Percentiles rank a stretch among this genome's conserved stretches.
phyloP scores from a whole-genome alignment of 345 rosid genomes.

The Lagerstroemia speciosa region DNA sequence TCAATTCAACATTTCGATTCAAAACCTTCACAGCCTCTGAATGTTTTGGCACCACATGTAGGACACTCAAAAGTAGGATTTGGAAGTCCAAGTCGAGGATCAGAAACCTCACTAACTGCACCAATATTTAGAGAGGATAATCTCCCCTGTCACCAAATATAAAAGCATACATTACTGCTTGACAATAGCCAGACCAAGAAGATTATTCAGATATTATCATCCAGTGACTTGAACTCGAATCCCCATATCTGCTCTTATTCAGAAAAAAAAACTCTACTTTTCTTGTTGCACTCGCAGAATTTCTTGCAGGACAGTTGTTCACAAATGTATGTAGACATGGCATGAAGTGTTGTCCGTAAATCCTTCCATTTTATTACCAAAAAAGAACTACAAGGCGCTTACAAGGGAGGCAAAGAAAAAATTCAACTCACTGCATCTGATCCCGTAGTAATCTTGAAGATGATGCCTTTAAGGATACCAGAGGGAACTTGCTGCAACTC shows the following conservation, averaged over 20 bases:
- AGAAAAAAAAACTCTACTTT: not conserved
- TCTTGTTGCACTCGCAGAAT: not conserved
- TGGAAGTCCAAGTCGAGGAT: conserved; percentile 73
- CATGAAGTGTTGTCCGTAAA: not conserved
- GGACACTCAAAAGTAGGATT: conserved; percentile 50
- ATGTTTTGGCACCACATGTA: conserved; percentile 55
- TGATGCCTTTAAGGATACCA: conserved; percentile 30
- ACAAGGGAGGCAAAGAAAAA: not conserved
- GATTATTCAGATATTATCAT: not conserved
- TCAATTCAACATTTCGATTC: conserved; percentile 4
- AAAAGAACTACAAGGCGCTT: not conserved
- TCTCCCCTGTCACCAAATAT: conserved; percentile 41
- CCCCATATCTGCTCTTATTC: not conserved
- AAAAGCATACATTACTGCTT: not conserved
- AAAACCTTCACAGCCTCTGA: conserved; percentile 72
- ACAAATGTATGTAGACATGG: not conserved
- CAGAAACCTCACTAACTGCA: conserved; percentile 47
- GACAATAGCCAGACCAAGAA: not conserved
- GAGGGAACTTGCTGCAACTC: conserved; percentile 34
- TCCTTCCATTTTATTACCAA: not conserved
- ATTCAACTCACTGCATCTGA: conserved; percentile 29
- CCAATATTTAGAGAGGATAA: conserved; percentile 33
- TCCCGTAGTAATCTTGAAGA: conserved; percentile 33
- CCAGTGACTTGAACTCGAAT: not conserved
- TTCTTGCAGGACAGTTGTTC: not conserved